Percentiles rank a stretch among this genome's conserved stretches.
These are phyloP conservation scores for Pseudocercospora fijiensis DNA, from an alignment of 2,329 filamentous ascomycete genomes.

Conservation along the genomic window DNA sequence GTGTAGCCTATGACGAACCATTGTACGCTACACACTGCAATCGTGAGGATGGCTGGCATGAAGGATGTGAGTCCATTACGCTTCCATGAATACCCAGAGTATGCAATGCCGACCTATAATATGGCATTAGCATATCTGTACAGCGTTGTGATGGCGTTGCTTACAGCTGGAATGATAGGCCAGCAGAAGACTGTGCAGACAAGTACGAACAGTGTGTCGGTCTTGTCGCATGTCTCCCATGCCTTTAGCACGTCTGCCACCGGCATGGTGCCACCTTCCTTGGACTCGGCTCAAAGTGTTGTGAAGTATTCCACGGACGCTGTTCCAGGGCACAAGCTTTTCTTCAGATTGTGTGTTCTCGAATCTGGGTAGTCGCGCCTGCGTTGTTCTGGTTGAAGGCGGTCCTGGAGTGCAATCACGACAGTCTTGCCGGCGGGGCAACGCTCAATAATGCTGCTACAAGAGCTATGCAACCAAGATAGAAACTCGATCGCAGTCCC, in stretches of 20 bases:
- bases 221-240: constrained; percentile 51
- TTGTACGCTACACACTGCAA: constrained; percentile 52
- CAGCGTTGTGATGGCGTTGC: not conserved
- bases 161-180: constrained; percentile 51
- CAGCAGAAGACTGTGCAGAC: constrained; percentile 55
- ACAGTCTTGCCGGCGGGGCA: not conserved
- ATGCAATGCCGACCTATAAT: constrained; percentile 48
- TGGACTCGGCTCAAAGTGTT: not conserved
- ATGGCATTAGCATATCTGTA: not conserved
- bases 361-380: not conserved
- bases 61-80: constrained; percentile 51
- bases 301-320: not conserved
- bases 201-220: constrained; percentile 54
- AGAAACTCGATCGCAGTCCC: not conserved
- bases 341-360: not conserved
- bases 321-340: not conserved
- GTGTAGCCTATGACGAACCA: constrained; percentile 54
- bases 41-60: constrained; percentile 50
- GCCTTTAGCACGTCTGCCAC: constrained; percentile 3
- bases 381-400: not conserved
- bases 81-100: constrained; percentile 52
- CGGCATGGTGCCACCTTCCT: constrained; percentile 1
- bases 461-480: not conserved
- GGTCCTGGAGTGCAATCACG: not conserved
- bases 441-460: not conserved